Conservation (phyloP, 305 asterid genomes). For the Plantago coronopus region DNA sequence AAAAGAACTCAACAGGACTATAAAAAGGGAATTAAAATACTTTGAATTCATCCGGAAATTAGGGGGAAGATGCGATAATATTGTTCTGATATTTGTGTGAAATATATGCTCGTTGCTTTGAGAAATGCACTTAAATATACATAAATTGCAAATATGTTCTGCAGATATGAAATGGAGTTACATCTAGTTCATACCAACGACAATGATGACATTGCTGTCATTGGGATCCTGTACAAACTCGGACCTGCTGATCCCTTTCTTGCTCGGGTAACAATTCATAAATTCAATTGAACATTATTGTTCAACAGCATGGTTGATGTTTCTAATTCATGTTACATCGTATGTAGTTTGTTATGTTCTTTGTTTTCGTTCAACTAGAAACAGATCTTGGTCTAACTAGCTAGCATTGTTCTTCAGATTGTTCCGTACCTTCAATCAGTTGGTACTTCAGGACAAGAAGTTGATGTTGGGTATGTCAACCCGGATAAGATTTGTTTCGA, state of each 20-base stretch:
- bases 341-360: too few species aligned
- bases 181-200: constrained; percentile 55
- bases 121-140: not conserved
- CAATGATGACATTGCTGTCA: constrained; percentile 41
- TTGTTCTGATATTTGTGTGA: too few species aligned
- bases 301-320: not conserved
- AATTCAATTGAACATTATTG: not conserved
- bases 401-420: not conserved
- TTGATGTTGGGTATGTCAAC: constrained; percentile 32
- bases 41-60: too few species aligned
- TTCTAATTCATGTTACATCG: not conserved
- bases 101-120: too few species aligned
- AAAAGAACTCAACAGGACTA: too few species aligned
- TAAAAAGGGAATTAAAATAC: too few species aligned
- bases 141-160: not conserved
- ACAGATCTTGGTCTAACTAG: not conserved
- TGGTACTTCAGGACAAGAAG: constrained; percentile 16
- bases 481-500: constrained; percentile 46
- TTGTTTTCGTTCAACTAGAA: not conserved
- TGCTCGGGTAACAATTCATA: constrained; percentile 25
- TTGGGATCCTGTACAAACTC: constrained; percentile 41
- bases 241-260: constrained; percentile 56
- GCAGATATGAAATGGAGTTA: constrained; percentile 53
- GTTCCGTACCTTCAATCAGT: constrained; percentile 15
- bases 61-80: too few species aligned